Conservation (phyloP, 106 monocot genomes). For the Hemerocallis citrina region DNA sequence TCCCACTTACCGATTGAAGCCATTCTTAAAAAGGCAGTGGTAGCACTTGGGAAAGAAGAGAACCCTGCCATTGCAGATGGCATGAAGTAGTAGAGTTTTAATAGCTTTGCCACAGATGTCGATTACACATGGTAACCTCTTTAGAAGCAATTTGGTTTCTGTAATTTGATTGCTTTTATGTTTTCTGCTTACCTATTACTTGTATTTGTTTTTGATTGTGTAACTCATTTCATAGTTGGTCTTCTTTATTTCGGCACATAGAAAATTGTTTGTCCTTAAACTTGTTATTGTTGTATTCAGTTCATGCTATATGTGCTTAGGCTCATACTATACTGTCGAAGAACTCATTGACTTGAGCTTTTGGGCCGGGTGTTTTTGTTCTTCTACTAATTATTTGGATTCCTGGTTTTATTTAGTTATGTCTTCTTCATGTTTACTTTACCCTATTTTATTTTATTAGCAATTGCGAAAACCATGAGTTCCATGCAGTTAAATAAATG, state of each 20-base stretch:
- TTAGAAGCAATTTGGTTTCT: background rate
- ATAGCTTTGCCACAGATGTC: background rate
- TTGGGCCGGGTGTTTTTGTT: too few species aligned
- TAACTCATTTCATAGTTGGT: too few species aligned
- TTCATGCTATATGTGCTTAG: background rate
- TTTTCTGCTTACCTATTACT: background rate
- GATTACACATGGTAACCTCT: background rate
- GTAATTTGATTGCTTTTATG: background rate
- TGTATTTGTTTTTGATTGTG: background rate
- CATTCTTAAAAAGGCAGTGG: conserved; percentile 77
- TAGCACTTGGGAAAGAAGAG: conserved; percentile 74
- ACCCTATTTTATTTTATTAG: too few species aligned
- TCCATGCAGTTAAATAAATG: too few species aligned
- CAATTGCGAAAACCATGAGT: too few species aligned
- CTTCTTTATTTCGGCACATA: too few species aligned
- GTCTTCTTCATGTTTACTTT: too few species aligned
- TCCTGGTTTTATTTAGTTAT: too few species aligned
- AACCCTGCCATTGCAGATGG: conserved; percentile 36
- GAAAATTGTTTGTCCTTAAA: too few species aligned
- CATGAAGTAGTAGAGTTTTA: conserved; percentile 14
- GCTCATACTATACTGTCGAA: background rate
- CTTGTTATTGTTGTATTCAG: too few species aligned
- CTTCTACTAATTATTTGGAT: too few species aligned
- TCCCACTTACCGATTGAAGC: conserved; percentile 78
- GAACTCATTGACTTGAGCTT: too few species aligned